Evolutionary conservation across 2,329 filamentous ascomycete species (phyloP).

Genomic region (Aspergillus ruber): DNA sequence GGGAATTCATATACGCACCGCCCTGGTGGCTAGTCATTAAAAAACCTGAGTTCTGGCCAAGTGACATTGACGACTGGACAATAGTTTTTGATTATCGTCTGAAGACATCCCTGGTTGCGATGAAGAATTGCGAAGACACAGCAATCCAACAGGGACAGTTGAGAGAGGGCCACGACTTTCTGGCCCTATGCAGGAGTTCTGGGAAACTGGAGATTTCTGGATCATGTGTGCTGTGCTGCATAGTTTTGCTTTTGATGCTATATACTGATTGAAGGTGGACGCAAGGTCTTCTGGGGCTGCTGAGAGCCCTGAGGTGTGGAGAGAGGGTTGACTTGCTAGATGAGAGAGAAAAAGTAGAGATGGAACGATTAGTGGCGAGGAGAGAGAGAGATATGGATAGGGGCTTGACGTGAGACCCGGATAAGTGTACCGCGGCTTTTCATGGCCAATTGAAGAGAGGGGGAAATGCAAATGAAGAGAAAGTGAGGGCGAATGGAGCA

Average conservation of each 20-base stretch:
- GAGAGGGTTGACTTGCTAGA: conserved; percentile 5
- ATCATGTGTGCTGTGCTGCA: conserved; percentile 4
- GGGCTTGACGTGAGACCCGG: conserved; percentile 8
- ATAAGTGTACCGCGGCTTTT: conserved; percentile 5
- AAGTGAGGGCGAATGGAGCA: background rate
- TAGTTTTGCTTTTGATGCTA: conserved; percentile 9
- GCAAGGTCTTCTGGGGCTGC: conserved; percentile 5
- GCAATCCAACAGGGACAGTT: conserved; percentile 6
- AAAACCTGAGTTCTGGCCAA: conserved; percentile 10
- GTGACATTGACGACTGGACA: conserved; percentile 12
- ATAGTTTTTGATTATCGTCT: conserved; percentile 7
- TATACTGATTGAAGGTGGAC: conserved; percentile 10
- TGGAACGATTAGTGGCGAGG: conserved; percentile 5
- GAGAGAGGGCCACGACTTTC: conserved; percentile 6
- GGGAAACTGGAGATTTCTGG: conserved; percentile 9
- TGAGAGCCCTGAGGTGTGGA: conserved; percentile 5
- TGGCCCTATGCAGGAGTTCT: conserved; percentile 3
- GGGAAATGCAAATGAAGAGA: too few species aligned
- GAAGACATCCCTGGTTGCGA: conserved; percentile 8
- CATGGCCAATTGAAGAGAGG: background rate
- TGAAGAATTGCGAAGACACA: conserved; percentile 6
- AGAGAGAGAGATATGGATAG: conserved; percentile 9
- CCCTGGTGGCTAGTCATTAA: conserved; percentile 18
- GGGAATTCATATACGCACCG: conserved; percentile 17
- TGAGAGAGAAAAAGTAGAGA: conserved; percentile 2